These are phyloP conservation scores for Tubosaeta brunneosetosa DNA, from an alignment of 768 basidiomycete genomes.

Conservation along the genomic window DNA sequence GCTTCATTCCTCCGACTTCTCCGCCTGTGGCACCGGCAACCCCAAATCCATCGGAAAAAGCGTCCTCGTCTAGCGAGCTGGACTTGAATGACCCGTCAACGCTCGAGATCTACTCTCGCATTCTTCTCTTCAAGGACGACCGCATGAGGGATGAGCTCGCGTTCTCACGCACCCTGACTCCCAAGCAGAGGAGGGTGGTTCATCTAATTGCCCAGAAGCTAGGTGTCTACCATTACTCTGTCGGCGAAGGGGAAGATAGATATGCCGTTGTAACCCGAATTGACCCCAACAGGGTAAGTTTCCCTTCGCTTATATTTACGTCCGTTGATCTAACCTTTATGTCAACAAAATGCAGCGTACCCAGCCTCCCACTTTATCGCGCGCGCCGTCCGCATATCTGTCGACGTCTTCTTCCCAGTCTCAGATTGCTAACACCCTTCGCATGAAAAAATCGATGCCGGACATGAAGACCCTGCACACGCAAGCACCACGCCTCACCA, in stretches of 20 bases:
- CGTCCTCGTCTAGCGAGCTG: conserved; percentile 61
- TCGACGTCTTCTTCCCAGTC: conserved; percentile 45
- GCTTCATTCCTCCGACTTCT: conserved; percentile 41
- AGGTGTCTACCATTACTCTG: conserved; percentile 90
- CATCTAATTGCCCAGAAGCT: conserved; percentile 96
- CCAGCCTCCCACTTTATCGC: conserved; percentile 61
- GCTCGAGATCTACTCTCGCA: conserved; percentile 94
- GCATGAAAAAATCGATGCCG: conserved; percentile 98
- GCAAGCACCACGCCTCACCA: conserved; percentile 71
- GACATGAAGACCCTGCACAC: conserved; percentile 87
- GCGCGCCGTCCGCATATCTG: conserved; percentile 78
- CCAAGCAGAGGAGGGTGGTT: conserved; percentile 87
- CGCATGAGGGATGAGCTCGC: conserved; percentile 96
- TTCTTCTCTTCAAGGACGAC: conserved; percentile 96
- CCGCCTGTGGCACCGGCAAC: conserved; percentile 55
- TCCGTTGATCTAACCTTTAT: conserved; percentile 9
- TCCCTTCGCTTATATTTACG: conserved; percentile 15
- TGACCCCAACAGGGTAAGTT: conserved; percentile 73
- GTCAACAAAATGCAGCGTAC: conserved; percentile 30
- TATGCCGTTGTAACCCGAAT: conserved; percentile 93
- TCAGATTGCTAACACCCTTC: conserved; percentile 51
- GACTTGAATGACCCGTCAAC: conserved; percentile 96
- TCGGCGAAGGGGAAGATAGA: conserved; percentile 89
- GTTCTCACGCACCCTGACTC: conserved; percentile 81
- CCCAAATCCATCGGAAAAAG: conserved; percentile 63